Conservation (phyloP, 73 alveolate species). For the Paramecium biaurelia region DNA sequence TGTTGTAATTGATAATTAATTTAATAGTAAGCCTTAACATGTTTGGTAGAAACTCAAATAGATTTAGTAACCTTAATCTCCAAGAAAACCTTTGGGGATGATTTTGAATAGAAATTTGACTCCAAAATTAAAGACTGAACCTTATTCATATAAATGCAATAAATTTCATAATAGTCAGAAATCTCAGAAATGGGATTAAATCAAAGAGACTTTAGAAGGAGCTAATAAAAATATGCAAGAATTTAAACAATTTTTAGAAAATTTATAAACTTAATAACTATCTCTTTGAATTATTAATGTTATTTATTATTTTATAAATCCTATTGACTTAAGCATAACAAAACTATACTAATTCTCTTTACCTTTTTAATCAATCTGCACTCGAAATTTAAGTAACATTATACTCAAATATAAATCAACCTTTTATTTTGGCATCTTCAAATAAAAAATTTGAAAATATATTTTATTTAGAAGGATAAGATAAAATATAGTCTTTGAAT, state of each 20-base stretch:
- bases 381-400: not conserved
- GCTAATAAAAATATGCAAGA: conserved; percentile 54
- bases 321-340: not conserved
- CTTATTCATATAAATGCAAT: not conserved
- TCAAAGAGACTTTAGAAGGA: conserved; percentile 17
- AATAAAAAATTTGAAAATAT: not conserved
- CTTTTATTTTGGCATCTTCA: not conserved
- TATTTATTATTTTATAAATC: conserved; percentile 3
- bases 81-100: not conserved
- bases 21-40: not conserved
- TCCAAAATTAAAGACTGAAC: not conserved
- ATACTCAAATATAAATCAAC: not conserved
- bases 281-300: conserved; percentile 2
- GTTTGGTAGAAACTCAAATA: not conserved
- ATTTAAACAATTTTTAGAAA: conserved; percentile 28
- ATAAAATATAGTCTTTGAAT: not conserved
- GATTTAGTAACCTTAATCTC: not conserved
- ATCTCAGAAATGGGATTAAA: not conserved
- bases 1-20: not conserved
- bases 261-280: not conserved
- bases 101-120: not conserved
- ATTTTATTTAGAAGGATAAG: not conserved
- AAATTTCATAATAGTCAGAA: not conserved
- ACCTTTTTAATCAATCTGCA: not conserved
- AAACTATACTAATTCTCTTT: not conserved